phyloP scores from a whole-genome alignment of 352 stramenopile genomes.

The Globisporangium cederbergense region DNA sequence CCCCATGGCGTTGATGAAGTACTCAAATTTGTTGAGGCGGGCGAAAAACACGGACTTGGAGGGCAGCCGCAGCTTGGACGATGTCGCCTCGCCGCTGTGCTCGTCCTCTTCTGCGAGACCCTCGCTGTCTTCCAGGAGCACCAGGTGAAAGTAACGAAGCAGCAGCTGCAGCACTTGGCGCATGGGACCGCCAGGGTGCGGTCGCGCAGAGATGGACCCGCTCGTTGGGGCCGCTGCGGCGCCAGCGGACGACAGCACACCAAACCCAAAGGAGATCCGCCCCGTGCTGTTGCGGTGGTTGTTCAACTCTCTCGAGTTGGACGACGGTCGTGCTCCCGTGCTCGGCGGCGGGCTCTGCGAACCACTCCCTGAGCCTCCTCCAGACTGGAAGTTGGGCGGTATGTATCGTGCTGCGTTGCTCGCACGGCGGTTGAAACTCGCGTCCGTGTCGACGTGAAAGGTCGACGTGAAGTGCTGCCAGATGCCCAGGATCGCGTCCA shows the following conservation, averaged over 20 bases:
- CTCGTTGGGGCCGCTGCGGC: constrained; percentile 16
- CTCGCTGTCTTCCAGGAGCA: constrained; percentile 53
- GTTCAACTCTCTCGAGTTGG: constrained; percentile 10
- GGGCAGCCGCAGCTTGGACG: constrained; percentile 37
- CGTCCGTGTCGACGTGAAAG: constrained; percentile 72
- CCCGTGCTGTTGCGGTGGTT: constrained; percentile 14
- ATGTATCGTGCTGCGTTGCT: constrained; percentile 35
- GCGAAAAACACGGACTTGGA: constrained; percentile 66
- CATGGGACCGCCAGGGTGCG: constrained; percentile 77
- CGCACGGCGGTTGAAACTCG: constrained; percentile 65
- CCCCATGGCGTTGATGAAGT: constrained; percentile 81
- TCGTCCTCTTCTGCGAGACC: constrained; percentile 21
- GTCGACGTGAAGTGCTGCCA: constrained; percentile 79
- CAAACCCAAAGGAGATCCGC: constrained; percentile 27
- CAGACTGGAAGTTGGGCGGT: constrained; percentile 18
- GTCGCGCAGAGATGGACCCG: constrained; percentile 51
- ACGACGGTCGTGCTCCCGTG: constrained; percentile 12
- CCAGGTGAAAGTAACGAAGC: constrained; percentile 68
- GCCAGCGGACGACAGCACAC: constrained; percentile 37
- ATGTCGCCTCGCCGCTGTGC: constrained; percentile 18
- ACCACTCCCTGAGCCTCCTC: constrained; percentile 18
- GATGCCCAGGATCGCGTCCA: constrained; percentile 69
- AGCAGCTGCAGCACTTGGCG: constrained; percentile 77
- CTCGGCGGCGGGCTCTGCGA: constrained; percentile 43
- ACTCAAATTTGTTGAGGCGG: constrained; percentile 80